Percentiles rank a stretch among this genome's conserved stretches.
These are phyloP conservation scores for Serendipita sp. DNA, from an alignment of 768 basidiomycete genomes.

Conservation along the genomic window DNA sequence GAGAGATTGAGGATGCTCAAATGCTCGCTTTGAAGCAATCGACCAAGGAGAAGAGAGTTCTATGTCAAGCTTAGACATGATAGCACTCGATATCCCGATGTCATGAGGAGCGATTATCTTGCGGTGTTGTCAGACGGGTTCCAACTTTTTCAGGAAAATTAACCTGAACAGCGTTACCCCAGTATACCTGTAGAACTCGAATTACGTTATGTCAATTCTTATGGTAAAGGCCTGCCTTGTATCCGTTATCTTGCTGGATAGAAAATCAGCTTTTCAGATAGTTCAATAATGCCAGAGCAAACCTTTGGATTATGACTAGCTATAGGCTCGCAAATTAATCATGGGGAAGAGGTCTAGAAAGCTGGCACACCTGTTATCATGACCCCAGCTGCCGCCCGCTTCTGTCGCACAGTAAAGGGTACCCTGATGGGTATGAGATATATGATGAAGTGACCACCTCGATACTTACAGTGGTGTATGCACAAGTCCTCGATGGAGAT, in stretches of 20 bases:
- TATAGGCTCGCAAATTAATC: slow-evolving; percentile 14
- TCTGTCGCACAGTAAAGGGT: slow-evolving; percentile 53
- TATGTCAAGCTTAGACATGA: slow-evolving; percentile 44
- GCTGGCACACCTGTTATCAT: slow-evolving; percentile 65
- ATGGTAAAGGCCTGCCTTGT: slow-evolving; percentile 38
- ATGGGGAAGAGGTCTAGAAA: slow-evolving; percentile 5
- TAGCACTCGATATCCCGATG: slow-evolving; percentile 51
- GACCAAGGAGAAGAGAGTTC: slow-evolving; percentile 15
- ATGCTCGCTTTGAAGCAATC: slow-evolving; percentile 25
- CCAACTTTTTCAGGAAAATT: background rate
- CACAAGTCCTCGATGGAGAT: slow-evolving; percentile 50
- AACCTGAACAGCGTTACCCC: slow-evolving; percentile 80
- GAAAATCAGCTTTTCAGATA: background rate
- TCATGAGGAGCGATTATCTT: slow-evolving; percentile 82
- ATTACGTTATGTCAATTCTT: slow-evolving; percentile 3
- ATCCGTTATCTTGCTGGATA: slow-evolving; percentile 66
- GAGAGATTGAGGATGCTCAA: slow-evolving; percentile 29
- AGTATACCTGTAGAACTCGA: slow-evolving; percentile 45
- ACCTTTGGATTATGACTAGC: slow-evolving; percentile 84
- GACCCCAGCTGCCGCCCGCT: slow-evolving; percentile 63
- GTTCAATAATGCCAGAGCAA: slow-evolving; percentile 3
- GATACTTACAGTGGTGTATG: slow-evolving; percentile 60
- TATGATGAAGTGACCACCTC: background rate
- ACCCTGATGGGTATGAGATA: slow-evolving; percentile 33
- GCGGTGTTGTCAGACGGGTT: slow-evolving; percentile 11